Percentiles rank a stretch among this genome's conserved stretches.
Conservation (phyloP, 192 early-diverging fungal genomes). For the Coemansia sp. region DNA sequence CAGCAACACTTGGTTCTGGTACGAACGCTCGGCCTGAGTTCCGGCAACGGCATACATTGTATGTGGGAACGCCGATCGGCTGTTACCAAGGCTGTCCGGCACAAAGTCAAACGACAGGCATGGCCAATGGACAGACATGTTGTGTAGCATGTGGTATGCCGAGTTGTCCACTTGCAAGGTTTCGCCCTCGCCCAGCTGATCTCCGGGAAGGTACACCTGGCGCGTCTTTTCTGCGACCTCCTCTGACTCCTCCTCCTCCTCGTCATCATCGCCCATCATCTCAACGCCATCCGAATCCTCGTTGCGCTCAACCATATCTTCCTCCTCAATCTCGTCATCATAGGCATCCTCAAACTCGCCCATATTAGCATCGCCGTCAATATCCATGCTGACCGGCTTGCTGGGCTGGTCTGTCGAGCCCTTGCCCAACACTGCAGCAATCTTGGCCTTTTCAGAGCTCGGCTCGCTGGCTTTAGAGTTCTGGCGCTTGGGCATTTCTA, state of each 20-base stretch:
- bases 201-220: slow-evolving; percentile 87
- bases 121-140: slow-evolving; percentile 90
- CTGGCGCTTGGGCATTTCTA: slow-evolving; percentile 45
- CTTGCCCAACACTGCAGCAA: slow-evolving; percentile 27
- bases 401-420: slow-evolving; percentile 22
- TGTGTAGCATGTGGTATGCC: slow-evolving; percentile 97
- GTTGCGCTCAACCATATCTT: slow-evolving; percentile 64
- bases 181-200: slow-evolving; percentile 80
- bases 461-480: slow-evolving; percentile 9
- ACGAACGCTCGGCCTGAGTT: slow-evolving; percentile 79
- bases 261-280: slow-evolving; percentile 39
- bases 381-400: slow-evolving; percentile 39
- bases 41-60: slow-evolving; percentile 93
- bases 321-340: slow-evolving; percentile 85
- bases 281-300: slow-evolving; percentile 63
- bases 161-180: slow-evolving; percentile 91
- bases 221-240: slow-evolving; percentile 61
- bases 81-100: slow-evolving; percentile 77
- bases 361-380: slow-evolving; percentile 46
- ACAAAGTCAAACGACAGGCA: slow-evolving; percentile 96
- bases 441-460: slow-evolving; percentile 21
- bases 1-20: slow-evolving; percentile 87
- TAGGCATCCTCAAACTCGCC: slow-evolving; percentile 85
- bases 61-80: slow-evolving; percentile 82
- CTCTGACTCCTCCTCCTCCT: slow-evolving; percentile 62